Percentiles rank a stretch among this genome's conserved stretches.
These are phyloP conservation scores for Borovskyia barvae DNA, from an alignment of 208 protist genomes.

Conservation along the genomic window DNA sequence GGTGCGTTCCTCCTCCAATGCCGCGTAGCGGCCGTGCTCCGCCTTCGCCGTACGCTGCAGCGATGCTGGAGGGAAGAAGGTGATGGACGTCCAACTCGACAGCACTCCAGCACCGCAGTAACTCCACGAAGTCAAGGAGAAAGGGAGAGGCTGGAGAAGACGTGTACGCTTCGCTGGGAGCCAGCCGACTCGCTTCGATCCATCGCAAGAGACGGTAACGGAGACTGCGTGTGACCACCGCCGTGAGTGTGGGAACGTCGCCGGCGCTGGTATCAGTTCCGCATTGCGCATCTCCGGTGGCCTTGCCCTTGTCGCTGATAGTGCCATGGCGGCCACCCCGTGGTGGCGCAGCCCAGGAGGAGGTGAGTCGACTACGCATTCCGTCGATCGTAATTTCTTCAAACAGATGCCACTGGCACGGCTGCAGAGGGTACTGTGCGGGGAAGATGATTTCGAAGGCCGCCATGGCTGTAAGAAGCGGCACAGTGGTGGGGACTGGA, in stretches of 20 bases:
- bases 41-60: slow-evolving; percentile 17
- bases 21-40: slow-evolving; percentile 9
- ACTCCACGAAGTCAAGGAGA: slow-evolving; percentile 20
- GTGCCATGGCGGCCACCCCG: neutral
- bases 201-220: slow-evolving; percentile 16
- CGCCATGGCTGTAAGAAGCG: slow-evolving; percentile 21
- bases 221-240: slow-evolving; percentile 11
- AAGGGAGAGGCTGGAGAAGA: slow-evolving; percentile 18
- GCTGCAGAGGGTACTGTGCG: slow-evolving; percentile 36
- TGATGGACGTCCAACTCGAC: slow-evolving; percentile 28
- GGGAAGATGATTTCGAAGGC: slow-evolving; percentile 41
- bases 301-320: neutral
- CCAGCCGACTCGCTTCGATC: slow-evolving; percentile 8
- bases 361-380: slow-evolving; percentile 14
- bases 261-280: neutral
- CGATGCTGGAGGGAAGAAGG: slow-evolving; percentile 16
- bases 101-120: slow-evolving; percentile 21
- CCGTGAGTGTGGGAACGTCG: slow-evolving; percentile 7
- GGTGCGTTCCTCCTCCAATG: slow-evolving; percentile 8
- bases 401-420: slow-evolving; percentile 44
- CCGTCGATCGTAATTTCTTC: slow-evolving; percentile 19
- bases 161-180: neutral
- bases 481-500: neutral
- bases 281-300: neutral
- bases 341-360: slow-evolving; percentile 21